These are phyloP conservation scores for Ophiostoma australiae DNA, from an alignment of 2,329 filamentous ascomycete species.

Conservation along the genomic window DNA sequence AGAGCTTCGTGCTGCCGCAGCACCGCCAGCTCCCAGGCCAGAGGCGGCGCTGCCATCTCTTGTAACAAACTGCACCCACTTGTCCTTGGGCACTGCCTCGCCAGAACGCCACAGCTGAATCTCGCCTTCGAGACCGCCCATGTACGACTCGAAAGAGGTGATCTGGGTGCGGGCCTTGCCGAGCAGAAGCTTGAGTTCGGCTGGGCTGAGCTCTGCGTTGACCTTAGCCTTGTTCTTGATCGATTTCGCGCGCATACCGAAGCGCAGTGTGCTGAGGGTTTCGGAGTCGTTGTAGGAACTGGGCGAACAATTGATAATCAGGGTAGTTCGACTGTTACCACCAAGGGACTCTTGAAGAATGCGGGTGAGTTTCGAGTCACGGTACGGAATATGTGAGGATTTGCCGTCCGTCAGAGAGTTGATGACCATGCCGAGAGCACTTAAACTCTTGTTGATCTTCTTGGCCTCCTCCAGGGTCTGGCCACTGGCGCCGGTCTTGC, in stretches of 20 bases:
- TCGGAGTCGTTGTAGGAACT: conserved; percentile 97
- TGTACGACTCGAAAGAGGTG: conserved; percentile 82
- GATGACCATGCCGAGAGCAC: conserved; percentile 97
- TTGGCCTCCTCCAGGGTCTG: conserved; percentile 97
- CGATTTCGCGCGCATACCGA: conserved; percentile 92
- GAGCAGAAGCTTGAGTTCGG: conserved; percentile 87
- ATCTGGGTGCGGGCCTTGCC: conserved; percentile 89
- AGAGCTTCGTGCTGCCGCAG: conserved; percentile 51
- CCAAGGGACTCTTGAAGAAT: conserved; percentile 96
- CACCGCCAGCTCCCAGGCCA: conserved; percentile 39
- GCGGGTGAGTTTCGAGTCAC: conserved; percentile 95
- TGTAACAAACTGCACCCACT: conserved; percentile 68
- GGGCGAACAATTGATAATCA: conserved; percentile 99
- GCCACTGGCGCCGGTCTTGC: conserved; percentile 95
- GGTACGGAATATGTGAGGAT: conserved; percentile 92
- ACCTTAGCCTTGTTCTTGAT: conserved; percentile 99
- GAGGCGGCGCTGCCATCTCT: conserved; percentile 44
- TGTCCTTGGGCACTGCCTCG: conserved; percentile 81
- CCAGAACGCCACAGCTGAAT: conserved; percentile 82
- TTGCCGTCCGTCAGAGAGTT: conserved; percentile 95
- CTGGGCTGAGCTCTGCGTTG: conserved; percentile 93
- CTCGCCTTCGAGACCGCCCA: conserved; percentile 76
- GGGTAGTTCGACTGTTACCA: conserved; percentile 95
- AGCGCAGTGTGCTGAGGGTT: conserved; percentile 84
- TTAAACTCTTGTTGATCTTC: conserved; percentile 99